phyloP scores from a whole-genome alignment of 2,329 filamentous ascomycete genomes.

The Penicillium glabrum region DNA sequence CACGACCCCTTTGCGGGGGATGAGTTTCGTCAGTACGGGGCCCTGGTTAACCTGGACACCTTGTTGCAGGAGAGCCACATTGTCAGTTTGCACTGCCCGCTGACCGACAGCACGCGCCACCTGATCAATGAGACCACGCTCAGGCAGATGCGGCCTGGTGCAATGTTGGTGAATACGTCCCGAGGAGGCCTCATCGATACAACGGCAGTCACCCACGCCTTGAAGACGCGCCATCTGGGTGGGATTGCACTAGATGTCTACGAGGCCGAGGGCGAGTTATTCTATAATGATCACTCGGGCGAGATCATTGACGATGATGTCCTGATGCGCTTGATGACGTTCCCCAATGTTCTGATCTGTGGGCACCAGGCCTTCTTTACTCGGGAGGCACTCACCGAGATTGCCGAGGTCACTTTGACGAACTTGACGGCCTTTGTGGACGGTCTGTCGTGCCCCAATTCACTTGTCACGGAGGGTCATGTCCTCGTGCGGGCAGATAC shows the following conservation, averaged over 20 bases:
- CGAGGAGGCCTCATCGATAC: conserved; percentile 66
- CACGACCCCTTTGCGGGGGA: conserved; percentile 58
- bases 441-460: conserved; percentile 28
- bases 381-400: conserved; percentile 63
- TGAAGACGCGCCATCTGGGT: conserved; percentile 61
- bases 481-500: conserved; percentile 23
- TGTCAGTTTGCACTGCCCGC: conserved; percentile 66
- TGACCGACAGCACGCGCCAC: conserved; percentile 60
- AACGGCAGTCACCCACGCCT: conserved; percentile 57
- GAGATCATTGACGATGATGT: conserved; percentile 67
- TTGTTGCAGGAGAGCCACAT: conserved; percentile 60
- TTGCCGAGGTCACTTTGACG: conserved; percentile 59
- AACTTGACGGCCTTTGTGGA: conserved; percentile 50
- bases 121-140: conserved; percentile 60
- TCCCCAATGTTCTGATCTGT: conserved; percentile 66
- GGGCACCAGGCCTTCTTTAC: conserved; percentile 72
- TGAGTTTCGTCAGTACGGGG: conserved; percentile 50
- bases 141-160: conserved; percentile 57
- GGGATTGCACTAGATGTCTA: conserved; percentile 69
- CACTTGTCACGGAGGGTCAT: conserved; percentile 31
- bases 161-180: conserved; percentile 65
- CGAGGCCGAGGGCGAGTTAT: conserved; percentile 60
- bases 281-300: conserved; percentile 65
- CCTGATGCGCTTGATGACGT: conserved; percentile 66
- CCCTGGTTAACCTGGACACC: conserved; percentile 55